A percentile compares a stretch with the other conserved stretches of the same genome.
phyloP scores from a whole-genome alignment of 345 rosid species.

The Linum trigynum region DNA sequence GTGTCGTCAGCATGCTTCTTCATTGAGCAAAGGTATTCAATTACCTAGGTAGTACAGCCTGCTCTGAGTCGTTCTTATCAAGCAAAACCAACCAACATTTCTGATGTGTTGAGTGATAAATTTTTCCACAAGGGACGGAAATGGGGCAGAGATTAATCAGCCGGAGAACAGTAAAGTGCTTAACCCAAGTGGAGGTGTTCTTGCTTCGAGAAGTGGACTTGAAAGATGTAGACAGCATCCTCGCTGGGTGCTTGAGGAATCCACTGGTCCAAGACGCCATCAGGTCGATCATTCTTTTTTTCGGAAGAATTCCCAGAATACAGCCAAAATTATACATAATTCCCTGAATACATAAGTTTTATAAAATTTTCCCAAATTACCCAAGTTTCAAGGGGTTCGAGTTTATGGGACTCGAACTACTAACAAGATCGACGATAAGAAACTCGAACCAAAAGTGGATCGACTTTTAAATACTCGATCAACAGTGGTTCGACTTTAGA shows the following conservation, averaged over 20 bases:
- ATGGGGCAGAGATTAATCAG: slow-evolving; percentile 42
- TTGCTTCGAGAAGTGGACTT: slow-evolving; percentile 66
- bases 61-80: background rate
- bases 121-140: slow-evolving; percentile 42
- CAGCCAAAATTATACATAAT: background rate
- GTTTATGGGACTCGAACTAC: no score
- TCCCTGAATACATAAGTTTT: slow-evolving; percentile 1
- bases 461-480: no score
- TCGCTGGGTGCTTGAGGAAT: slow-evolving; percentile 48
- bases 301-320: no score
- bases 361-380: no score
- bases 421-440: no score
- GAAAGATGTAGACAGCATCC: slow-evolving; percentile 69
- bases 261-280: slow-evolving; percentile 79
- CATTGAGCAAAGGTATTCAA: slow-evolving; percentile 40
- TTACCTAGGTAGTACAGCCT: background rate
- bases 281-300: slow-evolving; percentile 30
- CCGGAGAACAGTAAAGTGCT: slow-evolving; percentile 50
- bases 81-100: no score
- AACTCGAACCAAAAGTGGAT: no score
- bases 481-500: no score
- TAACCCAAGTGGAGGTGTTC: slow-evolving; percentile 78
- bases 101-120: no score
- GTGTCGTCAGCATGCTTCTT: slow-evolving; percentile 68
- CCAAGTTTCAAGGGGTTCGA: no score